Conservation (phyloP, 768 basidiomycete species). For the Lyophyllum atratum region DNA sequence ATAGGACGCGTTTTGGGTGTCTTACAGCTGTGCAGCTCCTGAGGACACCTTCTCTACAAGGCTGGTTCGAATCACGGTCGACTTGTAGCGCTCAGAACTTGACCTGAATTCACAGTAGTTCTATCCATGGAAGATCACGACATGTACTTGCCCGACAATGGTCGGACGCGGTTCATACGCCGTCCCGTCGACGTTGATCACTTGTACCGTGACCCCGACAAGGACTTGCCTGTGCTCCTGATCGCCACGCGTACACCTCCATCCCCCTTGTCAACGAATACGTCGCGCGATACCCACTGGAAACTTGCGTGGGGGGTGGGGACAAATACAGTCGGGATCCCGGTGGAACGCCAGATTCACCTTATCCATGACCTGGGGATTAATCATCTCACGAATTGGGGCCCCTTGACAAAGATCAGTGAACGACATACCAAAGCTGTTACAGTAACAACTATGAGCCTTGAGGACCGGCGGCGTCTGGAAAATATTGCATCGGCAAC, state of each 20-base stretch:
- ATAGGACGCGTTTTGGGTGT: background rate
- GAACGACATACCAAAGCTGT: slow-evolving; percentile 4
- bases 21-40: background rate
- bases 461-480: slow-evolving; percentile 16
- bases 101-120: background rate
- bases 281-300: slow-evolving; percentile 21
- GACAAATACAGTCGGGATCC: slow-evolving; percentile 6
- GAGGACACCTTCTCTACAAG: background rate
- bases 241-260: slow-evolving; percentile 9
- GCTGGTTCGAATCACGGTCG: background rate
- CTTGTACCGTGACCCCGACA: slow-evolving; percentile 17
- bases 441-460: slow-evolving; percentile 13
- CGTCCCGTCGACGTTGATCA: slow-evolving; percentile 19
- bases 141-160: slow-evolving; percentile 2
- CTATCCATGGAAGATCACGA: background rate
- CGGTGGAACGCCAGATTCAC: slow-evolving; percentile 21
- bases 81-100: background rate
- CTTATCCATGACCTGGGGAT: slow-evolving; percentile 19
- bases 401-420: slow-evolving; percentile 22
- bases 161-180: background rate
- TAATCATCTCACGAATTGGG: slow-evolving; percentile 28
- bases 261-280: background rate
- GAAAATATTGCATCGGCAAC: slow-evolving; percentile 22
- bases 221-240: slow-evolving; percentile 12
- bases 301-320: slow-evolving; percentile 23